Evolutionary conservation across 2,329 filamentous ascomycete genomes (phyloP).

Genomic region (Leptographium radiaticola): DNA sequence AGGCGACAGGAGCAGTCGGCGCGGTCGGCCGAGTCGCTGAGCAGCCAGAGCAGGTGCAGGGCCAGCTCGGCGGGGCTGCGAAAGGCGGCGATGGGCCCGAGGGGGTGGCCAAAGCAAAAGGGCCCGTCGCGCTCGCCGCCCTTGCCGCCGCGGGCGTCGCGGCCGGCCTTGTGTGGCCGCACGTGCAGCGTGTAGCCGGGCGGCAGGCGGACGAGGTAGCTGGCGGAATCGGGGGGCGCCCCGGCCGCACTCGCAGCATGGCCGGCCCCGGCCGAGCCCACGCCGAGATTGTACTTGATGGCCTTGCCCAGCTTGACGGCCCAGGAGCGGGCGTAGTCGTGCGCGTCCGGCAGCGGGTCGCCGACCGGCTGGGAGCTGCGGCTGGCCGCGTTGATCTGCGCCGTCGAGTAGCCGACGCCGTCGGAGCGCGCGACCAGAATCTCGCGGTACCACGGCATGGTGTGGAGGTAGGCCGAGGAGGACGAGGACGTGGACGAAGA

Average conservation of each 20-base stretch:
- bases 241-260: too few relatives aligned
- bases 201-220: constrained; percentile 12
- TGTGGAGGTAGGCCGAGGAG: neutral
- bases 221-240: neutral
- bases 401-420: constrained; percentile 10
- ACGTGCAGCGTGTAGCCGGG: constrained; percentile 12
- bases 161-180: constrained; percentile 6
- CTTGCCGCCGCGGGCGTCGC: neutral
- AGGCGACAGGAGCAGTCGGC: constrained; percentile 37
- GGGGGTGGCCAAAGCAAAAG: constrained; percentile 12
- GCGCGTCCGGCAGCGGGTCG: constrained; percentile 9
- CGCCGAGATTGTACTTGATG: constrained; percentile 14
- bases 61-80: constrained; percentile 41
- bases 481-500: neutral
- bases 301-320: constrained; percentile 13
- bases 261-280: neutral
- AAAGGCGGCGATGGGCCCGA: constrained; percentile 18
- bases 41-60: constrained; percentile 37
- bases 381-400: constrained; percentile 14
- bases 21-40: constrained; percentile 32
- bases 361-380: constrained; percentile 9
- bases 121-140: constrained; percentile 48
- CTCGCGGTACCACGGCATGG: constrained; percentile 9
- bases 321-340: constrained; percentile 12
- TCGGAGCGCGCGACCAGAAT: constrained; percentile 11